phyloP scores from a whole-genome alignment of 2,329 filamentous ascomycete genomes.

The Coniochaeta hoffmannii region DNA sequence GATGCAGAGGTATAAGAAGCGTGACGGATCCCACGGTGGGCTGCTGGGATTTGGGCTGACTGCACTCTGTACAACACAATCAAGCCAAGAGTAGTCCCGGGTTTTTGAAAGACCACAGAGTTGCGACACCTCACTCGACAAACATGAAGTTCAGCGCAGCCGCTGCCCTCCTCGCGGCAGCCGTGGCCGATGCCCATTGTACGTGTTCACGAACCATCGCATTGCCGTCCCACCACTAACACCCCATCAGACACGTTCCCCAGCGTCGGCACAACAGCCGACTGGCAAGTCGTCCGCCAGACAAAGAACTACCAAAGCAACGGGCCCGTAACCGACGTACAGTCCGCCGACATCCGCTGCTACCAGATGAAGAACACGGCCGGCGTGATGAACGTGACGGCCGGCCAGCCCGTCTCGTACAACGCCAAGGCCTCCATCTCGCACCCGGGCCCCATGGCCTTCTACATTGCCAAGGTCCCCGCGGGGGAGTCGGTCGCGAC shows the following conservation, averaged over 20 bases:
- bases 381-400: slow-evolving; percentile 32
- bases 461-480: slow-evolving; percentile 33
- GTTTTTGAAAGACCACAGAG: too few species aligned
- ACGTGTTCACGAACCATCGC: neutral
- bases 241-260: slow-evolving; percentile 12
- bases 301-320: slow-evolving; percentile 28
- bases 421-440: slow-evolving; percentile 32
- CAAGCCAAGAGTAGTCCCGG: too few species aligned
- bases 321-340: slow-evolving; percentile 28
- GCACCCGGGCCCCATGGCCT: slow-evolving; percentile 31
- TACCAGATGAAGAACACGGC: slow-evolving; percentile 34
- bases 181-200: slow-evolving; percentile 11
- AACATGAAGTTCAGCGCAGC: slow-evolving; percentile 7
- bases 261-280: slow-evolving; percentile 12
- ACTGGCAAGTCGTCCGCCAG: slow-evolving; percentile 23
- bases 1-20: neutral
- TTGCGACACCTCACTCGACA: neutral
- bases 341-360: slow-evolving; percentile 40
- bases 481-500: slow-evolving; percentile 26
- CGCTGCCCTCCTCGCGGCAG: slow-evolving; percentile 6
- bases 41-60: neutral
- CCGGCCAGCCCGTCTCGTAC: slow-evolving; percentile 36
- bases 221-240: neutral
- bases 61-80: neutral
- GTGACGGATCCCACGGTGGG: neutral